phyloP scores from a whole-genome alignment of 1,139 yeast genomes.

The Geotrichum aggregatum region DNA sequence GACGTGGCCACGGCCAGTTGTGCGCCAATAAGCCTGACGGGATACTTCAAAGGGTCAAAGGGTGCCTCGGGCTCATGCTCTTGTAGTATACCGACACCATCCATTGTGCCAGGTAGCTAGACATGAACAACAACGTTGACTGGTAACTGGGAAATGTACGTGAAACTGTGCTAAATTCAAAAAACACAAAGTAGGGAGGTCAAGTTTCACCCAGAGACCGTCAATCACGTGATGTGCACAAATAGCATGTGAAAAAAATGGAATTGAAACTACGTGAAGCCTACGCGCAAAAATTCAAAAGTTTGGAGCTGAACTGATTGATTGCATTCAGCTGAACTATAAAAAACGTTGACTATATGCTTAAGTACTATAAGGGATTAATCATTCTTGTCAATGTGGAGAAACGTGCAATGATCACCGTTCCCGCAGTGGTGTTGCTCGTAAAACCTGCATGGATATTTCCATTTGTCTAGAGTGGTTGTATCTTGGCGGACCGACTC shows the following conservation, averaged over 20 bases:
- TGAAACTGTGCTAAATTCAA: too few relatives aligned
- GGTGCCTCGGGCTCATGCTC: constrained; percentile 21
- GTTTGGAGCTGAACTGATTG: too few relatives aligned
- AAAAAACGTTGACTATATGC: too few relatives aligned
- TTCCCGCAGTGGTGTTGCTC: constrained; percentile 20
- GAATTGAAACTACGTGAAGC: too few relatives aligned
- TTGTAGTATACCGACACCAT: neutral
- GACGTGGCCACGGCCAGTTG: constrained; percentile 51
- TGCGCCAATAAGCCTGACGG: constrained; percentile 29
- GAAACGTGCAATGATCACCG: constrained; percentile 26
- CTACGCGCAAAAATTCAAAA: too few relatives aligned
- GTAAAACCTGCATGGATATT: constrained; percentile 25
- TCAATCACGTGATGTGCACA: too few relatives aligned
- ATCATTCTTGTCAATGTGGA: constrained; percentile 15
- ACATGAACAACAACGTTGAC: neutral
- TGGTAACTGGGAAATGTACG: too few relatives aligned
- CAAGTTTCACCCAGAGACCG: too few relatives aligned
- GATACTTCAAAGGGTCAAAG: constrained; percentile 22
- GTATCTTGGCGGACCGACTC: constrained; percentile 25
- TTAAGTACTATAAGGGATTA: too few relatives aligned
- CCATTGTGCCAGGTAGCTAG: neutral
- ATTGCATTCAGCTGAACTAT: too few relatives aligned
- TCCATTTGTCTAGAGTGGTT: constrained; percentile 22
- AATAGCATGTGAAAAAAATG: too few relatives aligned
- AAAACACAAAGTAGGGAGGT: too few relatives aligned